phyloP scores from a whole-genome alignment of 306 rosid species.

The Castanopsis chinensis region DNA sequence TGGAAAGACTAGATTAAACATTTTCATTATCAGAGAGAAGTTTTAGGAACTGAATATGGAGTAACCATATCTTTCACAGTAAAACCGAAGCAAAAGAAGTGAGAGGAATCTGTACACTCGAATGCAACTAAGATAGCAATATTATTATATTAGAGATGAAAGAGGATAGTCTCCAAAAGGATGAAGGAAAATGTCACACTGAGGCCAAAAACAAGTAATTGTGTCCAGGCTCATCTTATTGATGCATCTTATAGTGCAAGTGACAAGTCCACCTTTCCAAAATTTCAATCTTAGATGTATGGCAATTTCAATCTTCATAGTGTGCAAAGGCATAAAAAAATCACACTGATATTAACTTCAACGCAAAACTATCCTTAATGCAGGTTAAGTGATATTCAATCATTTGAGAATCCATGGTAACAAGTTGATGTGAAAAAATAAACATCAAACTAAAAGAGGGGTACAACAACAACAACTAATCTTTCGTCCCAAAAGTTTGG shows the following conservation, averaged over 20 bases:
- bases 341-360: background rate
- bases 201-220: background rate
- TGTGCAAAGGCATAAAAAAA: background rate
- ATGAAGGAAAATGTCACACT: background rate
- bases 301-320: background rate
- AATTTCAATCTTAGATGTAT: background rate
- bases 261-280: background rate
- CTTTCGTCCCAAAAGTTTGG: too few species aligned
- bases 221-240: background rate
- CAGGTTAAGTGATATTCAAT: background rate
- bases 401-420: background rate
- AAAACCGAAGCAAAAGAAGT: background rate
- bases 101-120: background rate
- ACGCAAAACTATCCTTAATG: background rate
- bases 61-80: background rate
- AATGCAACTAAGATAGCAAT: background rate
- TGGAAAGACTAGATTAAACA: background rate
- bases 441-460: background rate
- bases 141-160: background rate
- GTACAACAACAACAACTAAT: background rate
- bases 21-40: background rate
- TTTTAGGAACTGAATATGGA: background rate
- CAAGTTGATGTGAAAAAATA: background rate
- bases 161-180: background rate
- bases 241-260: background rate